phyloP scores from a whole-genome alignment of 192 early-diverging fungal species.

The Geranomyces variabilis region DNA sequence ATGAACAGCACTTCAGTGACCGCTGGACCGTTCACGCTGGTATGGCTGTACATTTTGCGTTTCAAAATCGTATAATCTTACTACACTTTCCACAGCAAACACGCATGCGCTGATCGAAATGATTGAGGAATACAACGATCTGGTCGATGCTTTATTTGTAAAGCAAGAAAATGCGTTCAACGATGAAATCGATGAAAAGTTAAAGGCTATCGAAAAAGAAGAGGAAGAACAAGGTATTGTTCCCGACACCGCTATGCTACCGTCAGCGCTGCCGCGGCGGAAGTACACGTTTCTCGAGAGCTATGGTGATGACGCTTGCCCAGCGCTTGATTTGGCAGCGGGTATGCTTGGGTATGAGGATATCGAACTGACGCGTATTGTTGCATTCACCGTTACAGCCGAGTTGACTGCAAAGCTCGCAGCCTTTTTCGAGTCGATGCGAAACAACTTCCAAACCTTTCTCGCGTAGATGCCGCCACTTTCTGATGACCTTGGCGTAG shows the following conservation, averaged over 20 bases:
- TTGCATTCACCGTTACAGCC: neutral
- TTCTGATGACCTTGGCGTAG: no score
- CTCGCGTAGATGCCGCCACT: neutral
- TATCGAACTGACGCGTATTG: neutral
- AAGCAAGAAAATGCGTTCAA: neutral
- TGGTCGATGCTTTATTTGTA: neutral
- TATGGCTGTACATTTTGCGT: no score
- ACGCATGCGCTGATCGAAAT: neutral
- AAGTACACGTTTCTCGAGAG: neutral
- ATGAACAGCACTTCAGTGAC: no score
- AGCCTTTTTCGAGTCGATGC: neutral
- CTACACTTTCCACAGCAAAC: neutral
- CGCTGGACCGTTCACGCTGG: no score
- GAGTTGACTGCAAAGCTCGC: neutral
- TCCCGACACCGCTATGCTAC: neutral
- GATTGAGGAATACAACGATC: neutral
- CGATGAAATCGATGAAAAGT: neutral
- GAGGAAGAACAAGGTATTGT: constrained; percentile 1
- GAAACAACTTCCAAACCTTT: neutral
- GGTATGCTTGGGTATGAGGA: neutral
- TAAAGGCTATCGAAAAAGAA: neutral
- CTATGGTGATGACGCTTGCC: neutral
- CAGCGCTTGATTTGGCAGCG: neutral
- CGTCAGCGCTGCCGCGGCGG: neutral
- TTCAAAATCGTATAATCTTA: no score